Conservation (phyloP, 257 asterid species). For the Capsicum pubescens region DNA sequence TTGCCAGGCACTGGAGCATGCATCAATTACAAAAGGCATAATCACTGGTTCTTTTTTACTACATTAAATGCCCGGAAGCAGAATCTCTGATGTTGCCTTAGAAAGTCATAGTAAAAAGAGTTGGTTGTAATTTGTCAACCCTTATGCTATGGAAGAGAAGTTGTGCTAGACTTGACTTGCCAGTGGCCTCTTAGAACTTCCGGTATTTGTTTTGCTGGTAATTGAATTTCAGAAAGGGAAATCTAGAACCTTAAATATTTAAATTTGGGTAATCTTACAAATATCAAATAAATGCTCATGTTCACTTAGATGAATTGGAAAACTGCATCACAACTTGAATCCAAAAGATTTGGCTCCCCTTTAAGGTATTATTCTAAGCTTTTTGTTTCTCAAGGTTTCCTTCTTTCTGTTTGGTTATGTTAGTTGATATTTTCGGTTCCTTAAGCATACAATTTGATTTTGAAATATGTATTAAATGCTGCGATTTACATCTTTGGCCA, state of each 20-base stretch:
- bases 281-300: conserved; percentile 7
- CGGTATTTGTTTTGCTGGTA: background rate
- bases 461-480: background rate
- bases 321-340: background rate
- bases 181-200: conserved; percentile 25
- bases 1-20: background rate
- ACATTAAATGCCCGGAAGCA: background rate
- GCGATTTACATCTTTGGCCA: background rate
- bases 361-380: background rate
- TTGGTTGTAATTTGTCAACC: conserved; percentile 8
- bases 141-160: conserved; percentile 15
- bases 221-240: conserved; percentile 4
- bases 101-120: background rate
- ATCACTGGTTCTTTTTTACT: conserved; percentile 2
- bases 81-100: conserved; percentile 20
- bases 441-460: background rate
- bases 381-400: background rate
- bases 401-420: background rate
- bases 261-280: background rate
- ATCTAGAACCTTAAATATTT: background rate
- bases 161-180: conserved; percentile 7
- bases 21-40: background rate
- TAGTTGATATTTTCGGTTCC: background rate
- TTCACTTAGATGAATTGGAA: background rate
- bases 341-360: conserved; percentile 20